Evolutionary conservation across 495 filamentous ascomycete genomes (phyloP).

Genomic region (Talaromyces borbonicus): DNA sequence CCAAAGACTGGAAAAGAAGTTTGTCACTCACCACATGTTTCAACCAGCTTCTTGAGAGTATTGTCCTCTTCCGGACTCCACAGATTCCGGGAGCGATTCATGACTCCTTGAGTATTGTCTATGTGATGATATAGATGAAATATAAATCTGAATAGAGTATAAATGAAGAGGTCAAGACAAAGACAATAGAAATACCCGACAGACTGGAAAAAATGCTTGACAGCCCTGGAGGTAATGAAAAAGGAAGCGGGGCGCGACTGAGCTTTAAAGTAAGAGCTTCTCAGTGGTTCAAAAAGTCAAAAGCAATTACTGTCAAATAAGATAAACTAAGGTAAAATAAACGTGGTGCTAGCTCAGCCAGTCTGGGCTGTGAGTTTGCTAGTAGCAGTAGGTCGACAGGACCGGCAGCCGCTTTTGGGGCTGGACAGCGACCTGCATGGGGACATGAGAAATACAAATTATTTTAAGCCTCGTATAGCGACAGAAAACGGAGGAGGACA

Average conservation of each 20-base stretch:
- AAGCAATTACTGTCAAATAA: not conserved
- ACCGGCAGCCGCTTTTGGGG: not conserved
- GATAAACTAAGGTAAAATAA: not conserved
- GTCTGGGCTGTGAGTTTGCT: not conserved
- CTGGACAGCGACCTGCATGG: slow-evolving; percentile 5
- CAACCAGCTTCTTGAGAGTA: slow-evolving; percentile 4
- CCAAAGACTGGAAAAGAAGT: not conserved
- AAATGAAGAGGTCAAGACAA: too few relatives aligned
- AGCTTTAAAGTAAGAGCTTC: not conserved
- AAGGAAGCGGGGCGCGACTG: not conserved
- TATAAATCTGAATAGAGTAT: too few relatives aligned
- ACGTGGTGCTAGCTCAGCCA: not conserved
- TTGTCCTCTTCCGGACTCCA: slow-evolving; percentile 6
- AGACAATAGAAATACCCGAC: too few relatives aligned
- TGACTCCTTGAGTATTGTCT: too few relatives aligned
- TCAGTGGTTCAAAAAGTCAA: not conserved
- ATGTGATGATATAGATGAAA: too few relatives aligned
- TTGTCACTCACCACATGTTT: slow-evolving; percentile 3
- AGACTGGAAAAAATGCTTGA: too few relatives aligned
- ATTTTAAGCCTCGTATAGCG: too few relatives aligned
- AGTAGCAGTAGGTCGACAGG: not conserved
- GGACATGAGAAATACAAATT: too few relatives aligned
- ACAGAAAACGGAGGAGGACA: too few relatives aligned
- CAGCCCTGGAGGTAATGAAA: too few relatives aligned
- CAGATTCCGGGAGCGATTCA: slow-evolving; percentile 5